Base-by-base conservation (phyloP, 805 yeast genomes). In the Saccharomycopsis capsularis region DNA sequence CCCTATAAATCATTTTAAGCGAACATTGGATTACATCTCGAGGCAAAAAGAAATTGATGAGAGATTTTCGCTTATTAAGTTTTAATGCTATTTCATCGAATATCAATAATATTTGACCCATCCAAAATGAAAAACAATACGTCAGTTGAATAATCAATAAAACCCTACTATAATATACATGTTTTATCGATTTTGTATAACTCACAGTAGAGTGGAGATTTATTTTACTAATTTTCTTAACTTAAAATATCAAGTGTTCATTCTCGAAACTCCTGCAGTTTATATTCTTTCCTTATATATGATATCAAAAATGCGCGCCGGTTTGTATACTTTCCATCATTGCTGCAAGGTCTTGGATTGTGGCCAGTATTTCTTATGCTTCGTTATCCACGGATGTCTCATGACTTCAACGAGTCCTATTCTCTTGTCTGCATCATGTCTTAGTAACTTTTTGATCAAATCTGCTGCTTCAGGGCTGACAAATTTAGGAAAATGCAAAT, bases 381-480 rank as follows among this genome's bases (percentile, higher is more conserved):
- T 79, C 11, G 67, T 54, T 1, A 91, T 83, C 97, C 97, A 91
- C 0, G 95, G 93, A 62, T 91, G 99, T 4, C 62, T 62, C 39
- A 76, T 72, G 2, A 90, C 82, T 15, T 82, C 81, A 3, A 64
- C 62, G 47, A 93, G 67, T 0, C 75, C 63, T 48, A 81, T 69
- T 57, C 99, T 71, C 48, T 80, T 71, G 3, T 67, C 73, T 0
- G 96, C 95, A 48, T 79, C 81, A 52, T 81, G 81, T 52, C 76
- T 78, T 34, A 93, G 64, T 22, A 91, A 68, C 39, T 68, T 70
- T 30, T 61, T 62, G 11, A 91, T 85, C 52, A 91, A 71, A 63
- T 87, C 90, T 3, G 79, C 76, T 1, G 96, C 97, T 52, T 85
- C 93, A 0, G 70, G 60, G 42, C 85, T 78, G 0, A 93, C 76